Base-by-base conservation (phyloP, 805 yeast species). In the Saccharomycopsis babjevae region DNA sequence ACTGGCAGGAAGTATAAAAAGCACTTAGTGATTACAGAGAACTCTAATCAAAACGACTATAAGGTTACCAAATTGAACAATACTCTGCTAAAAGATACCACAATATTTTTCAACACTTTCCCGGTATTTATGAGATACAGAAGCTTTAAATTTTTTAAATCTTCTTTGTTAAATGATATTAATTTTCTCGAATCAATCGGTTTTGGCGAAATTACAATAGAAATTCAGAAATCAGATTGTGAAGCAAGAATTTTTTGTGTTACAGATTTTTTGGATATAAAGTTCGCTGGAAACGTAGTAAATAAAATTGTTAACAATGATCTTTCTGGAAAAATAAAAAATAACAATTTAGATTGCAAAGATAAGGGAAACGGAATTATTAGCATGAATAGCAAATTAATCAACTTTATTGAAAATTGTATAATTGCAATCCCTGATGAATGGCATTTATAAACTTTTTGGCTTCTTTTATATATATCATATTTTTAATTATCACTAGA, bases 11-110 rank as follows among this genome's bases (percentile, higher is more conserved):
- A 85, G 36, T 83, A 89, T 68, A 86, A 88, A 65, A 85, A 92
- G 86, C 97, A 94, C 72, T 88, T 93, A 28, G 78, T 96, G 63
- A 92, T 94, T 43, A 93, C 91, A 97, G 99, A 94, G 74, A 94
- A 94, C 70, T 75, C 94, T 61, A 93, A 94, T 69, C 92, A 91
- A 71, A 87, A 88, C 65, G 80, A 93, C 68, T 99, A 92, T 42
- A 87, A 93, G 70, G 94, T 98, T 0, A 99, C 98, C 5, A 86
- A 84, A 68, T 97, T 88, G 65, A 91, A 96, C 69, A 98, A 96
- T 72, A 99, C 94, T 1, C 75, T 94, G 34, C 73, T 94, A 59
- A 99, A 94, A 72, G 99, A 96, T 68, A 94, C 94, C 69, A 93
- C 94, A 98, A 94, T 94, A 62, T 99, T 94, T 70, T 94, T 89